These are phyloP conservation scores for Botryotinia calthae DNA, from an alignment of 2,329 filamentous ascomycete genomes.

Conservation along the genomic window DNA sequence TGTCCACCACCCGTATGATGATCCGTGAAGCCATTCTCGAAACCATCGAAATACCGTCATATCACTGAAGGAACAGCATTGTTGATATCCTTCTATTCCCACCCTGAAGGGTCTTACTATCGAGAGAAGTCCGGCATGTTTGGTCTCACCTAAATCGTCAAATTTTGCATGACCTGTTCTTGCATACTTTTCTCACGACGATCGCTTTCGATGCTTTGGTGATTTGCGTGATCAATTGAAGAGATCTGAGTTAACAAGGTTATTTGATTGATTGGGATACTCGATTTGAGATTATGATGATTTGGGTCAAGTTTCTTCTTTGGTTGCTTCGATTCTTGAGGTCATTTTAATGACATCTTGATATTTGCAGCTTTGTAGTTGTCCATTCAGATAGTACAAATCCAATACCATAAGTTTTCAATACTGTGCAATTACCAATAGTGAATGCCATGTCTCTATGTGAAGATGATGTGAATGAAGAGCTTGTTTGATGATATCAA, in stretches of 20 bases:
- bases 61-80: slow-evolving; percentile 19
- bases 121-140: background rate
- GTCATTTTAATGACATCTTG: slow-evolving; percentile 9
- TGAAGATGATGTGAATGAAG: background rate
- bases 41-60: slow-evolving; percentile 13
- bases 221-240: background rate
- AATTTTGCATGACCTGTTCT: slow-evolving; percentile 1
- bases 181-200: slow-evolving; percentile 15
- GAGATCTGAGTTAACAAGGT: background rate
- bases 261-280: slow-evolving; percentile 9
- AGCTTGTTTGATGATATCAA: background rate
- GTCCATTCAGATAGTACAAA: slow-evolving; percentile 16
- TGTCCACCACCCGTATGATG: slow-evolving; percentile 17
- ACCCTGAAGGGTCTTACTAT: slow-evolving; percentile 3
- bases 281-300: slow-evolving; percentile 16
- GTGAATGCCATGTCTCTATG: background rate
- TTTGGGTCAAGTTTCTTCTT: slow-evolving; percentile 12
- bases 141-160: background rate
- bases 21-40: slow-evolving; percentile 21
- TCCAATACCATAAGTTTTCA: background rate
- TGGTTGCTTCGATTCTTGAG: slow-evolving; percentile 10
- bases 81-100: slow-evolving; percentile 9
- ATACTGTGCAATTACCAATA: background rate
- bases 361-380: slow-evolving; percentile 17
- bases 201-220: background rate